Percentiles rank a stretch among this genome's conserved stretches.
These are phyloP conservation scores for Cicer bijugum DNA, from an alignment of 306 rosid genomes.

Conservation along the genomic window DNA sequence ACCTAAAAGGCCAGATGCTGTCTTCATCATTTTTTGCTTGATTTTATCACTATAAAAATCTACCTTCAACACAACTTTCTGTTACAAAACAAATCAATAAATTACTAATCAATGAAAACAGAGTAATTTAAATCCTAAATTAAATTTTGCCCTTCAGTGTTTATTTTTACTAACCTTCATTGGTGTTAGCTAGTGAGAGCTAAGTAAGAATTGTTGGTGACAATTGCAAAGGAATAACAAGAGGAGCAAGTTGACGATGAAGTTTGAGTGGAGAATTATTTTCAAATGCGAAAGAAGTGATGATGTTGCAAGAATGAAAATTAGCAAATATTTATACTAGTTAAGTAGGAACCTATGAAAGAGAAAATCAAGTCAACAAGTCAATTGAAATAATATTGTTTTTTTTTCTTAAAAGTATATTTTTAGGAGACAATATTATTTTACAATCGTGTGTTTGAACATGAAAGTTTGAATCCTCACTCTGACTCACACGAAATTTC, in stretches of 20 bases:
- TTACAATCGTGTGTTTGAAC: neutral
- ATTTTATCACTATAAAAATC: neutral
- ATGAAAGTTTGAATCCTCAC: neutral
- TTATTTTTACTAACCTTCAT: neutral
- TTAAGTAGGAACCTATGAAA: neutral
- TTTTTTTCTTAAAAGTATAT: neutral
- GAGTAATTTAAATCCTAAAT: neutral
- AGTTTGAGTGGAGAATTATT: neutral
- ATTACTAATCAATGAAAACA: neutral
- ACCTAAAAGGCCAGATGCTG: constrained; percentile 16
- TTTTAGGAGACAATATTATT: neutral
- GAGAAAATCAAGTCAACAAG: neutral
- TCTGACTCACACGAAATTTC: neutral
- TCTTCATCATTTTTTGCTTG: constrained; percentile 23
- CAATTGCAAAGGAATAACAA: neutral
- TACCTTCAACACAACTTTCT: constrained; percentile 27
- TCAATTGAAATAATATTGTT: neutral
- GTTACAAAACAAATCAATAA: neutral
- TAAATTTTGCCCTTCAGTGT: neutral
- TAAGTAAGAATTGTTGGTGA: neutral
- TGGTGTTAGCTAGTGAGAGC: neutral
- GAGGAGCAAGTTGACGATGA: neutral
- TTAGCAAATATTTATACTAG: constrained; percentile 2
- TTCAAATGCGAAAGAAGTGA: neutral
- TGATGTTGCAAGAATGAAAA: neutral